Percentiles rank a stretch among this genome's conserved stretches.
These are phyloP conservation scores for Entophlyctis luteolus DNA, from an alignment of 192 early-diverging fungal species.

Conservation along the genomic window DNA sequence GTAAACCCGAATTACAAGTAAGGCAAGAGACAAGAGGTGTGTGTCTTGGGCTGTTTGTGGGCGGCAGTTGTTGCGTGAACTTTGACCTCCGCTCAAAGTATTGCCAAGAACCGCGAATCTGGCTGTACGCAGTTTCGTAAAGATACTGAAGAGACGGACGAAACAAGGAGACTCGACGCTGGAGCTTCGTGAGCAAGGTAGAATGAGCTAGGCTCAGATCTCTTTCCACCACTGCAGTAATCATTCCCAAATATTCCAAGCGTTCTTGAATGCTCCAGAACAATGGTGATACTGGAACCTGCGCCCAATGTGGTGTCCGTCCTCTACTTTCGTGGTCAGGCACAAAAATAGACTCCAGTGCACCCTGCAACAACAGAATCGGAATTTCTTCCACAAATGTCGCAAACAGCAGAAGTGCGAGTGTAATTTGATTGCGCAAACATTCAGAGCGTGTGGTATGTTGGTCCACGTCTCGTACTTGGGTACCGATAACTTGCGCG, in stretches of 20 bases:
- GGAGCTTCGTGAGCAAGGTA: too few relatives aligned
- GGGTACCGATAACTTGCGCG: neutral
- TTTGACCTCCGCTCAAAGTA: too few relatives aligned
- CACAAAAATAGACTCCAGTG: conserved; percentile 14
- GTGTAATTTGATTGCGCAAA: neutral
- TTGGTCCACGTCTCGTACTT: neutral
- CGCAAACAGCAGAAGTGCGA: neutral
- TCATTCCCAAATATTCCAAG: conserved; percentile 12
- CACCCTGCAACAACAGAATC: neutral
- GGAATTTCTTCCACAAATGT: conserved; percentile 17
- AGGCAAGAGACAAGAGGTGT: too few relatives aligned
- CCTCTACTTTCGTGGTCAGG: neutral
- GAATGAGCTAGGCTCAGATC: too few relatives aligned
- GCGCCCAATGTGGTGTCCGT: conserved; percentile 14
- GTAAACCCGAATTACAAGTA: too few relatives aligned
- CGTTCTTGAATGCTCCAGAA: conserved; percentile 22
- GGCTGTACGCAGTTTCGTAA: too few relatives aligned
- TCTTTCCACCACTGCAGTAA: neutral
- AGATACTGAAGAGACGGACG: too few relatives aligned
- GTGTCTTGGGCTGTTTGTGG: too few relatives aligned
- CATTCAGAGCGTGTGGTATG: neutral
- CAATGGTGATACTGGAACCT: conserved; percentile 20
- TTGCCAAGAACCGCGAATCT: too few relatives aligned
- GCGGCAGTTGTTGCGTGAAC: too few relatives aligned
- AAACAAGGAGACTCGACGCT: too few relatives aligned